A percentile compares a stretch with the other conserved stretches of the same genome.
These are phyloP conservation scores for Aspergillus glaucus DNA, from an alignment of 2,329 filamentous ascomycete species.

Conservation along the genomic window DNA sequence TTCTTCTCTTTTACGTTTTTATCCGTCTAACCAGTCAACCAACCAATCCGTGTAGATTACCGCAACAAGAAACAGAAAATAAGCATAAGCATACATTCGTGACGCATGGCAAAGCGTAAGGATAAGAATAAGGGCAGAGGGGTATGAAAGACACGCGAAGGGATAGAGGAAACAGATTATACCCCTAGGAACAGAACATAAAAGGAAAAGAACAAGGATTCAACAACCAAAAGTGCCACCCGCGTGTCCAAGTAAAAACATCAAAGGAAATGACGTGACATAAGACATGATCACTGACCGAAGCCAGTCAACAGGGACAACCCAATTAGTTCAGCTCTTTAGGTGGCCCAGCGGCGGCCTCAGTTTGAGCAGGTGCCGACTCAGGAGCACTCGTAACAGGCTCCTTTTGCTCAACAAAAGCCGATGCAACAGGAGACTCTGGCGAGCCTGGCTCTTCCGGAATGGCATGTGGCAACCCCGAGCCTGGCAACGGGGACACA, in stretches of 20 bases:
- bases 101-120: slow-evolving; percentile 14
- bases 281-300: not conserved
- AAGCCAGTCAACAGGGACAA: not conserved
- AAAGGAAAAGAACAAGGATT: not conserved
- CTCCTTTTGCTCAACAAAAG: slow-evolving; percentile 5
- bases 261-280: not conserved
- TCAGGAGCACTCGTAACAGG: not conserved
- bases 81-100: slow-evolving; percentile 15
- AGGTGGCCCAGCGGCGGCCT: not conserved
- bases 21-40: not conserved
- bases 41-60: not conserved
- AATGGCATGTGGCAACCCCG: slow-evolving; percentile 26
- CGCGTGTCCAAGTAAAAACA: not conserved
- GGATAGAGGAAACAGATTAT: not conserved
- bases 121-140: slow-evolving; percentile 8
- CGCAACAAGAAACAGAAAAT: slow-evolving; percentile 3
- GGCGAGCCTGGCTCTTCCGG: slow-evolving; percentile 29
- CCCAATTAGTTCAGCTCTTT: not conserved
- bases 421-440: slow-evolving; percentile 12
- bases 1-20: not conserved
- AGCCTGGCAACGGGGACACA: slow-evolving; percentile 23
- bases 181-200: not conserved
- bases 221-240: too few relatives aligned
- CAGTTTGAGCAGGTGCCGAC: not conserved
- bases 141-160: slow-evolving; percentile 3